phyloP scores from a whole-genome alignment of 2,329 filamentous ascomycete genomes.

The Cercospora janseana region DNA sequence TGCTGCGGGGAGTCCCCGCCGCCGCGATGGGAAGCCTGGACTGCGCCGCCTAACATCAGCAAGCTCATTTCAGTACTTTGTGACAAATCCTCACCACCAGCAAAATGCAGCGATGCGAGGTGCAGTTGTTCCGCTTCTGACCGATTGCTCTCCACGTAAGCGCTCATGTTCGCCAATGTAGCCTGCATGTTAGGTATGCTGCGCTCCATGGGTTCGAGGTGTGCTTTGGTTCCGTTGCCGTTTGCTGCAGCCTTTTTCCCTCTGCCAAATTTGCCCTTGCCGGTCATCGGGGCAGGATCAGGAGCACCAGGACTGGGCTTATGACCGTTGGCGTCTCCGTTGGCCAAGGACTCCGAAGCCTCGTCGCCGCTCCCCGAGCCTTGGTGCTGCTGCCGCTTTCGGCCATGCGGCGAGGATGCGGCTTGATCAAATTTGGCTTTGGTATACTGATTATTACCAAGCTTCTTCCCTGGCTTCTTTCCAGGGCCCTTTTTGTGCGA shows the following conservation, averaged over 20 bases:
- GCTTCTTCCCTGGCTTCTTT: slow-evolving; percentile 55
- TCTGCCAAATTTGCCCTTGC: slow-evolving; percentile 36
- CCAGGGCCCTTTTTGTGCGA: slow-evolving; percentile 63
- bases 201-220: slow-evolving; percentile 24
- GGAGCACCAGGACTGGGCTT: slow-evolving; percentile 44
- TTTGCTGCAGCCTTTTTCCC: slow-evolving; percentile 32
- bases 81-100: slow-evolving; percentile 11
- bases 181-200: slow-evolving; percentile 31
- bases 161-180: slow-evolving; percentile 22
- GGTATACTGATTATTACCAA: slow-evolving; percentile 78
- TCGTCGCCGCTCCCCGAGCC: slow-evolving; percentile 37
- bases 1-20: neutral
- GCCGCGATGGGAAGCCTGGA: slow-evolving; percentile 8
- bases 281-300: slow-evolving; percentile 41
- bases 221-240: slow-evolving; percentile 16
- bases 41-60: slow-evolving; percentile 13
- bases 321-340: slow-evolving; percentile 33
- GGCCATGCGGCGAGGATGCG: slow-evolving; percentile 50
- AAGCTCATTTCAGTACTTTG: slow-evolving; percentile 12
- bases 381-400: slow-evolving; percentile 29
- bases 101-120: neutral
- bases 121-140: slow-evolving; percentile 16
- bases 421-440: slow-evolving; percentile 52
- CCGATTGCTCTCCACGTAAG: slow-evolving; percentile 21
- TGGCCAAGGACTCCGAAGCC: slow-evolving; percentile 41